phyloP scores from a whole-genome alignment of 805 yeast genomes.

The Jamesozyma hellenica region DNA sequence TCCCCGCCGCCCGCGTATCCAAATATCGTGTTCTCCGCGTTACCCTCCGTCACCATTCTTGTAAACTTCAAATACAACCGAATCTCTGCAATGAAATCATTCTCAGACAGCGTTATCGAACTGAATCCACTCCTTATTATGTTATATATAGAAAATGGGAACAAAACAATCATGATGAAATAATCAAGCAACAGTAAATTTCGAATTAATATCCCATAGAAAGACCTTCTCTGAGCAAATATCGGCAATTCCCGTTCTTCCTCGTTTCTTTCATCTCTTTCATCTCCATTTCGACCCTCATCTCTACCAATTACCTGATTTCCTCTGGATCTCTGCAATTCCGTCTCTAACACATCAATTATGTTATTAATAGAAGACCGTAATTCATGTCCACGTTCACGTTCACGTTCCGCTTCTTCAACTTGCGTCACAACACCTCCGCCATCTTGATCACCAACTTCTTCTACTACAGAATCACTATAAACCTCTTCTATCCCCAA shows the following conservation, averaged over 20 bases:
- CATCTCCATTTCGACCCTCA: no score
- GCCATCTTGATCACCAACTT: no score
- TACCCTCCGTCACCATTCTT: conserved; percentile 25
- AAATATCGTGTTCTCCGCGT: conserved; percentile 8
- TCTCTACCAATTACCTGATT: not conserved
- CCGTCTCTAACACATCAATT: conserved; percentile 1
- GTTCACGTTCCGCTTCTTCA: not conserved
- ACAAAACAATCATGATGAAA: conserved; percentile 18
- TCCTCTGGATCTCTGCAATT: conserved; percentile 1
- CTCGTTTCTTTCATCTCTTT: not conserved
- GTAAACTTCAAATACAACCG: conserved; percentile 16
- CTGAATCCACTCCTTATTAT: conserved; percentile 22
- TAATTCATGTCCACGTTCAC: not conserved
- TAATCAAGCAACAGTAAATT: conserved; percentile 24
- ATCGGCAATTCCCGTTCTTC: conserved; percentile 7
- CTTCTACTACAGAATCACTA: no score
- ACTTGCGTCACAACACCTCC: not conserved
- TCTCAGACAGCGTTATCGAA: conserved; percentile 22
- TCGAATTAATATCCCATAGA: conserved; percentile 16
- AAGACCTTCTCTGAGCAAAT: conserved; percentile 15
- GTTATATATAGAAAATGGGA: conserved; percentile 28
- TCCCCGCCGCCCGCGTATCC: conserved; percentile 9
- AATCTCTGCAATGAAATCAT: conserved; percentile 22
- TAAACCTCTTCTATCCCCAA: not conserved
- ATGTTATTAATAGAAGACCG: conserved; percentile 1